A percentile compares a stretch with the other conserved stretches of the same genome.
phyloP scores from a whole-genome alignment of 345 rosid genomes.

The Arabidopsis suecica region DNA sequence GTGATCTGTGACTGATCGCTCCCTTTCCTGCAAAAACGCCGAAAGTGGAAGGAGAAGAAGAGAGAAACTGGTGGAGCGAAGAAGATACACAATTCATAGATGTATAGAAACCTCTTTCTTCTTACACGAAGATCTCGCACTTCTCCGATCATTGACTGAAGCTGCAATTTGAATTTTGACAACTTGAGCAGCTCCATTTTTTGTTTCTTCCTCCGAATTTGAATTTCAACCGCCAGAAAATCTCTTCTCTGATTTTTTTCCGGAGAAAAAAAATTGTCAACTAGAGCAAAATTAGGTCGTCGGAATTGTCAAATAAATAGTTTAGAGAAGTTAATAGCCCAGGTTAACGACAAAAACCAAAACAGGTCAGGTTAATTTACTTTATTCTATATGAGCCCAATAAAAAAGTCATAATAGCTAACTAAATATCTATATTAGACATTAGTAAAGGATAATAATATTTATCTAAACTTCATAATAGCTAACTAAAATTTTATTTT shows the following conservation, averaged over 20 bases:
- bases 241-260: constrained; percentile 9
- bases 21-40: constrained; percentile 57
- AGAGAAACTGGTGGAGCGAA: constrained; percentile 17
- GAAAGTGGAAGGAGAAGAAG: not conserved
- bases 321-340: not conserved
- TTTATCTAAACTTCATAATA: no score
- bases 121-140: constrained; percentile 70
- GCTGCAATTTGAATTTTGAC: constrained; percentile 82
- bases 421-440: no score
- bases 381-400: constrained; percentile 17
- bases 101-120: constrained; percentile 25
- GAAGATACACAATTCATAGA: constrained; percentile 14
- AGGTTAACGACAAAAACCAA: no score
- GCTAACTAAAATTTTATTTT: no score
- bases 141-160: constrained; percentile 67
- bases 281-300: constrained; percentile 23
- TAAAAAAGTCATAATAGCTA: not conserved
- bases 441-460: no score
- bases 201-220: constrained; percentile 30
- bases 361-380: no score
- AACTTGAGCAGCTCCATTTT: constrained; percentile 83
- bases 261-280: constrained; percentile 8
- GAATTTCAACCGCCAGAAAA: constrained; percentile 33
- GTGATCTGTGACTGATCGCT: constrained; percentile 62
- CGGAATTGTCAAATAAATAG: not conserved